A percentile compares a stretch with the other conserved stretches of the same genome.
These are phyloP conservation scores for Sclerotiophoma versabilis DNA, from an alignment of 2,329 filamentous ascomycete species.

Conservation along the genomic window DNA sequence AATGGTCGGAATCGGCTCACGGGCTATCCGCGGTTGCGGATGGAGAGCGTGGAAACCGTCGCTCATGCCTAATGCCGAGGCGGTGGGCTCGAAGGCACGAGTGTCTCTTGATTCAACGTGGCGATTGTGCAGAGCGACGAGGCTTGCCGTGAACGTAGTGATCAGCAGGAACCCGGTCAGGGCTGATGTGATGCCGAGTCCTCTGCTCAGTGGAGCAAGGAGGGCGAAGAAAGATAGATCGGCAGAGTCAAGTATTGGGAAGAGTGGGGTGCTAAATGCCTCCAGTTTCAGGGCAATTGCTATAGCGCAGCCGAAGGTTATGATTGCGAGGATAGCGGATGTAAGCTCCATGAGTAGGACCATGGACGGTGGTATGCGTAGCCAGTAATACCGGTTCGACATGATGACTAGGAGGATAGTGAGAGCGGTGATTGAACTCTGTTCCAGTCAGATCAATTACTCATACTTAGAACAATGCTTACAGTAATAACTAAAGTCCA, in stretches of 20 bases:
- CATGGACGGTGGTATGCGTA: conserved; percentile 21
- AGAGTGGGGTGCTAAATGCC: neutral
- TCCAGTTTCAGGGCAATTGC: conserved; percentile 18
- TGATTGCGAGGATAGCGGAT: conserved; percentile 18
- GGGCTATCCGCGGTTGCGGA: conserved; percentile 5
- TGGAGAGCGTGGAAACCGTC: conserved; percentile 27
- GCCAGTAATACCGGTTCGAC: conserved; percentile 20
- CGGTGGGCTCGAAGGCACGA: conserved; percentile 33
- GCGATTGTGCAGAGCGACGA: neutral
- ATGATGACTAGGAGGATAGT: conserved; percentile 20
- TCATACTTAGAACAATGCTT: neutral
- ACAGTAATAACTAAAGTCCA: neutral
- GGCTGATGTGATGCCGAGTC: conserved; percentile 16
- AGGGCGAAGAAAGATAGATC: conserved; percentile 24
- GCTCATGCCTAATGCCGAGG: conserved; percentile 32
- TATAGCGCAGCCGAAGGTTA: conserved; percentile 24
- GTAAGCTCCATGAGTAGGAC: conserved; percentile 25
- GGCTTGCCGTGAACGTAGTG: neutral
- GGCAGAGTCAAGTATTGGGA: conserved; percentile 16
- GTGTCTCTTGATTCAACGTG: neutral
- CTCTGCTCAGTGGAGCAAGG: conserved; percentile 26
- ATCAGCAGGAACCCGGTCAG: neutral
- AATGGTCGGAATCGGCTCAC: conserved; percentile 21
- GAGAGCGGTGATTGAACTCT: conserved; percentile 18
- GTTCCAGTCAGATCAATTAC: neutral